Evolutionary conservation across 331 rosid genomes (phyloP).

Genomic region (Acacia pycnantha): DNA sequence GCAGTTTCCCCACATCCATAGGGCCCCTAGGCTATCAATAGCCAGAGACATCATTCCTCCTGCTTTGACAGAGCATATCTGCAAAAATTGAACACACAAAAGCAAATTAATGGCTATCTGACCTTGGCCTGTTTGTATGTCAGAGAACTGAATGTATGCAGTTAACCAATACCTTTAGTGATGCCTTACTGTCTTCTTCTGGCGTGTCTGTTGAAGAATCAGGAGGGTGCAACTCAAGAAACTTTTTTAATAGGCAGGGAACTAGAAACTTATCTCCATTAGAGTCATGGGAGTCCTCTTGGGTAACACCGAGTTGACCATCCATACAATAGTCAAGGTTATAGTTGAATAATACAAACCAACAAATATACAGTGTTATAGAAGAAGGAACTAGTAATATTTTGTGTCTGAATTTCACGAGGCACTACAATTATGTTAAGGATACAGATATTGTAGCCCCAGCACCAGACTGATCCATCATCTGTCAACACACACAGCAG

Average conservation of each 20-base stretch:
- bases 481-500: slow-evolving; percentile 54
- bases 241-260: slow-evolving; percentile 63
- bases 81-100: slow-evolving; percentile 5
- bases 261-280: slow-evolving; percentile 47
- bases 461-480: slow-evolving; percentile 92
- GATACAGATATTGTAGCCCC: slow-evolving; percentile 97
- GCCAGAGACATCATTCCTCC: slow-evolving; percentile 95
- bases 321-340: slow-evolving; percentile 76
- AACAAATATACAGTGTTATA: neutral
- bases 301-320: slow-evolving; percentile 87
- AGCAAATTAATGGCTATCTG: slow-evolving; percentile 25
- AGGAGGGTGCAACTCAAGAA: slow-evolving; percentile 42
- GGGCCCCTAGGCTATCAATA: slow-evolving; percentile 64
- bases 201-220: slow-evolving; percentile 42
- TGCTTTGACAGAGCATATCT: slow-evolving; percentile 77
- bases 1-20: slow-evolving; percentile 92
- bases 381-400: slow-evolving; percentile 19
- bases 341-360: slow-evolving; percentile 13
- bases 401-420: slow-evolving; percentile 8
- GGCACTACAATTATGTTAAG: slow-evolving; percentile 39
- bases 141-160: slow-evolving; percentile 7
- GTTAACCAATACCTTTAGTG: slow-evolving; percentile 49
- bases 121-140: slow-evolving; percentile 29
- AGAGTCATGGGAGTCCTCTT: slow-evolving; percentile 44
- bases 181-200: slow-evolving; percentile 39